Evolutionary conservation across 2,329 filamentous ascomycete genomes (phyloP).

Genomic region (Aureobasidium pullulans): DNA sequence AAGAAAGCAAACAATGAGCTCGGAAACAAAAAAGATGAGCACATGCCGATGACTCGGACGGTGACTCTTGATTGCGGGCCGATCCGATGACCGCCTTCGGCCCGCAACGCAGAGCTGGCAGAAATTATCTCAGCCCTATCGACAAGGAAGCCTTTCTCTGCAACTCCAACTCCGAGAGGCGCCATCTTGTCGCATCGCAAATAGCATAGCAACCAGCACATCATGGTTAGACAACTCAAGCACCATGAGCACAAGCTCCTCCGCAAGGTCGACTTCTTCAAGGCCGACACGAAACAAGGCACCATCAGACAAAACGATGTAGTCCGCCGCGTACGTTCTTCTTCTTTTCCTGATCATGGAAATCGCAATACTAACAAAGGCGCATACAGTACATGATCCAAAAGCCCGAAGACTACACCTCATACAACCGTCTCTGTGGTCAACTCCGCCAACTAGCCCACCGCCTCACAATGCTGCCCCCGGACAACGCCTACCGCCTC

Average conservation of each 20-base stretch:
- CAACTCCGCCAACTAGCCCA: conserved; percentile 87
- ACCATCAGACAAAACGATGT: conserved; percentile 7
- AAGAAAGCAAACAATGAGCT: background rate
- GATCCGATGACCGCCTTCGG: conserved; percentile 5
- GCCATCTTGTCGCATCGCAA: background rate
- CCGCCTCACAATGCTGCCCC: conserved; percentile 70
- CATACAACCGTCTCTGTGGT: conserved; percentile 40
- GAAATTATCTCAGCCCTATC: conserved; percentile 8
- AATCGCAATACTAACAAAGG: background rate
- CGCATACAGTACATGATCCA: conserved; percentile 49
- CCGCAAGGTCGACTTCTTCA: conserved; percentile 82
- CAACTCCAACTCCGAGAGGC: background rate
- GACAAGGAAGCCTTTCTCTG: background rate
- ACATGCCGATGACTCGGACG: conserved; percentile 1
- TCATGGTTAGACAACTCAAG: conserved; percentile 93
- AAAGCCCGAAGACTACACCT: conserved; percentile 75
- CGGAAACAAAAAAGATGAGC: conserved; percentile 4
- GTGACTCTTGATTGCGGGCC: background rate
- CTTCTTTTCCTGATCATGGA: background rate
- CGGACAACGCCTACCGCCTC: conserved; percentile 67
- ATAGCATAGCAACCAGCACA: conserved; percentile 19
- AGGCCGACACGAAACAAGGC: conserved; percentile 50
- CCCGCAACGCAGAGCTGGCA: background rate
- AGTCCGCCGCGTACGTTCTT: conserved; percentile 44
- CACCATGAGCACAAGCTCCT: conserved; percentile 93